These are phyloP conservation scores for Aspergillus sp. DNA, from an alignment of 2,329 filamentous ascomycete genomes.

Conservation along the genomic window DNA sequence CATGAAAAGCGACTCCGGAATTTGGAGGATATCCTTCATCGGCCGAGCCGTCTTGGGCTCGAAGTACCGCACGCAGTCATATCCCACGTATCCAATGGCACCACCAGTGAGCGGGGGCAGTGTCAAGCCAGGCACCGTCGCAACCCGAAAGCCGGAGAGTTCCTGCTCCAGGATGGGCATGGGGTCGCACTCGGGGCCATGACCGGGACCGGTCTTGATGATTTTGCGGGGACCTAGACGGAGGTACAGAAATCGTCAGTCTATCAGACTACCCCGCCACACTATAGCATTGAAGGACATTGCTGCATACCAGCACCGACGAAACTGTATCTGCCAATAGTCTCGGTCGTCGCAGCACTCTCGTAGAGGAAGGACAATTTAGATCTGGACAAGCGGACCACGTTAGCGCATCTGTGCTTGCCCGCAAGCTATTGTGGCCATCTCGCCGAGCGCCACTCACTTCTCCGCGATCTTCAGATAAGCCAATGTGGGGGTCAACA, in stretches of 20 bases:
- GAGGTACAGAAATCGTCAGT: slow-evolving; percentile 2
- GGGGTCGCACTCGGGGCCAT: slow-evolving; percentile 82
- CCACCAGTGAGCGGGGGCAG: slow-evolving; percentile 87
- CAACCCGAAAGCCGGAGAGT: slow-evolving; percentile 75
- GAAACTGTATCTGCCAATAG: slow-evolving; percentile 93
- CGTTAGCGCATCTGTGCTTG: slow-evolving; percentile 16
- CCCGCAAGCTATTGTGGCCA: slow-evolving; percentile 1
- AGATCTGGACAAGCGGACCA: slow-evolving; percentile 45
- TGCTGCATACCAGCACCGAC: slow-evolving; percentile 68
- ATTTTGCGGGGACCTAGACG: slow-evolving; percentile 67
- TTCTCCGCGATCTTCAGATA: slow-evolving; percentile 87
- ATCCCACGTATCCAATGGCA: slow-evolving; percentile 94
- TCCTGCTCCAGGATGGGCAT: slow-evolving; percentile 80
- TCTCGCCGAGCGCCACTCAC: slow-evolving; percentile 47
- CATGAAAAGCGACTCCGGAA: slow-evolving; percentile 96
- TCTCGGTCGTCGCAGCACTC: slow-evolving; percentile 87
- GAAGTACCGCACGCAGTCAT: slow-evolving; percentile 97
- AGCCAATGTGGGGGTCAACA: slow-evolving; percentile 90
- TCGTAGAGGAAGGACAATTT: slow-evolving; percentile 93
- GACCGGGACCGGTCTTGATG: slow-evolving; percentile 81
- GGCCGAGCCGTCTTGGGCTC: slow-evolving; percentile 92
- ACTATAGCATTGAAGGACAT: neutral
- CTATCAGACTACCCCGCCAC: neutral
- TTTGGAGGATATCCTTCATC: slow-evolving; percentile 81
- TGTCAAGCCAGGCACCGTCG: slow-evolving; percentile 76